These are phyloP conservation scores for Nicotiana undulata DNA, from an alignment of 257 asterid species.

Conservation along the genomic window DNA sequence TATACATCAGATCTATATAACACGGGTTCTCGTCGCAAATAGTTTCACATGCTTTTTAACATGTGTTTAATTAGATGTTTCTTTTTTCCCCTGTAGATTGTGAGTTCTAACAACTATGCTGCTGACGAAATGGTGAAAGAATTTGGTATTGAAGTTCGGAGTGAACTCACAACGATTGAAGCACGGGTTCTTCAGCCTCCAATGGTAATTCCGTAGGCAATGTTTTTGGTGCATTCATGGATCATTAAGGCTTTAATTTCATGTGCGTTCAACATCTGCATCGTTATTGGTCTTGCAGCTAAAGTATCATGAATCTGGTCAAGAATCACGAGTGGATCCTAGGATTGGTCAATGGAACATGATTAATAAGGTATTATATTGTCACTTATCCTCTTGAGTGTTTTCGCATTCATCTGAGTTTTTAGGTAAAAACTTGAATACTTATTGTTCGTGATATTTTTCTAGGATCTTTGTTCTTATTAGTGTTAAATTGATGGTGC, in stretches of 20 bases:
- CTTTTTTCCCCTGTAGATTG: constrained; percentile 33
- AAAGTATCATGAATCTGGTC: constrained; percentile 51
- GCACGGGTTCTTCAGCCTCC: constrained; percentile 86
- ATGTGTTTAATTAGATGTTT: neutral
- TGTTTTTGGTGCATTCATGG: neutral
- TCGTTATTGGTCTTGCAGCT: constrained; percentile 33
- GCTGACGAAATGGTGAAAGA: constrained; percentile 24
- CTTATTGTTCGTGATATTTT: neutral
- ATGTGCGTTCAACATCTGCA: neutral
- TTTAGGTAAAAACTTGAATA: neutral
- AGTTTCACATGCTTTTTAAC: neutral
- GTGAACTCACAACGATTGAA: constrained; percentile 38
- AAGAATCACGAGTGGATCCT: constrained; percentile 34
- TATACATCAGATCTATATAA: neutral
- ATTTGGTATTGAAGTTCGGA: constrained; percentile 50
- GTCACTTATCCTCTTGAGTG: neutral
- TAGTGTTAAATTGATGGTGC: neutral
- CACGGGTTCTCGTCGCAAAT: neutral
- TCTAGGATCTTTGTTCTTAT: neutral
- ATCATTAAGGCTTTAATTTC: neutral
- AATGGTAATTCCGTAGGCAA: constrained; percentile 23
- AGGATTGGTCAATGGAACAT: constrained; percentile 80
- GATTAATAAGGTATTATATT: constrained; percentile 49
- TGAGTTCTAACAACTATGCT: constrained; percentile 23
- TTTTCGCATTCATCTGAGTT: neutral